Evolutionary conservation across 176 grass and related monocot genomes (phyloP), one percentile per base, ranked within the genome.

Genomic region (Juncus effusus): DNA sequence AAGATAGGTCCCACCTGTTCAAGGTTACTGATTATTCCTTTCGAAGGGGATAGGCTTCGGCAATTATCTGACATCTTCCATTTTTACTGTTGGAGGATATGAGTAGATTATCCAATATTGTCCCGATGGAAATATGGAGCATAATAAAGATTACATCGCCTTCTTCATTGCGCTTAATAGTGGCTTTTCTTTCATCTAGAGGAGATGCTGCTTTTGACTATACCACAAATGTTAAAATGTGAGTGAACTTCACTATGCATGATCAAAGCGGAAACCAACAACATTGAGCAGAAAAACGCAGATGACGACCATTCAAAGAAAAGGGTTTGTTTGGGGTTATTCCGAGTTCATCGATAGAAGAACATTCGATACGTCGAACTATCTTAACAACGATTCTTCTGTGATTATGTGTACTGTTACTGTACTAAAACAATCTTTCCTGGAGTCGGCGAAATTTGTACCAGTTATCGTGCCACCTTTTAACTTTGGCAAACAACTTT

Each of bases 341-440:
- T 14, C 2, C 10, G 0, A 4, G 6, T 61, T 74, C 50, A 37
- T 10, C 10, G 12, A 61, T 13, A 74, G 13, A 61, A 4, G 9
- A 16, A 10, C 3, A 54, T 50, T 78, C 2, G 64, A 69, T 10
- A 49, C n/a, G 13, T 70, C 67, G 4, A 10, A 70, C 38, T 39
- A 54, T 69, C 14, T 61, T 28, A 78, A 68, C 4, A 63, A 69
- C 49, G 63, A 78, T 69, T 51, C 63, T 49, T 42, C 66, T 5
- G 13, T 58, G 42, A 67, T 77, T 9, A 4, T 35, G 28, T 38
- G 61, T 42, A 59, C 51, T 4, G 41, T 78, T 47, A 49, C n/a
- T 59, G 75, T 78, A 60, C 12, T 78, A 40, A 62, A 36, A 63
- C 28, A 7, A 40, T 38, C 35, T 59, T 47, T 6, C 44, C 2